phyloP scores from a whole-genome alignment of 345 rosid genomes.

The Citrus unshiu region DNA sequence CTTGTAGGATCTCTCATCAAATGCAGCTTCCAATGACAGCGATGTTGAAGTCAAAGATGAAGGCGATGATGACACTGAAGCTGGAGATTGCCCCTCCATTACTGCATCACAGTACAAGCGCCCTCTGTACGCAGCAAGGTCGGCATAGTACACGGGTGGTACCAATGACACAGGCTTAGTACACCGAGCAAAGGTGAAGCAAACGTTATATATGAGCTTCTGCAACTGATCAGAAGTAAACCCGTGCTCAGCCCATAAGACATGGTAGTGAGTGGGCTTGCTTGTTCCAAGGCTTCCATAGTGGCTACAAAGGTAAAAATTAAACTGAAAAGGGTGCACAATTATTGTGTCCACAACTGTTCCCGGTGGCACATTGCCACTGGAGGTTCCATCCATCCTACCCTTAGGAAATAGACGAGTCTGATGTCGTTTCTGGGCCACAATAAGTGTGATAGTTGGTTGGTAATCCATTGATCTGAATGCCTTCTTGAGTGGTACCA shows the following conservation, averaged over 20 bases:
- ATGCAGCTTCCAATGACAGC: conserved; percentile 28
- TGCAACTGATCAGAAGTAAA: conserved; percentile 65
- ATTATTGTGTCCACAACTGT: conserved; percentile 71
- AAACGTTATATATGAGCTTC: conserved; percentile 67
- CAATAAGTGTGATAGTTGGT: conserved; percentile 66
- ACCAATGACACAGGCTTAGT: conserved; percentile 79
- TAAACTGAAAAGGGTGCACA: conserved; percentile 69
- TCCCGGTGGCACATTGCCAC: conserved; percentile 67
- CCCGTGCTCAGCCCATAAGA: conserved; percentile 63
- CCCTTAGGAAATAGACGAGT: conserved; percentile 63
- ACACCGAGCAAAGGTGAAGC: conserved; percentile 86
- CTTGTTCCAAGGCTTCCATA: conserved; percentile 76
- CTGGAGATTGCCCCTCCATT: conserved; percentile 39
- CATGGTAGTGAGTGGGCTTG: conserved; percentile 80
- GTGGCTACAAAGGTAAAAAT: conserved; percentile 82
- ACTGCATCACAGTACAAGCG: conserved; percentile 62
- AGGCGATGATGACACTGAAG: conserved; percentile 36
- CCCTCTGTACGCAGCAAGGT: conserved; percentile 80
- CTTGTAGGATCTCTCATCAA: conserved; percentile 44
- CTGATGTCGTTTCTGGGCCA: conserved; percentile 78
- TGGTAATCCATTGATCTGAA: conserved; percentile 32
- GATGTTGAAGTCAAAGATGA: conserved; percentile 40
- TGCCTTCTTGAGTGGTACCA: conserved; percentile 45
- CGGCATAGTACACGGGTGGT: conserved; percentile 84
- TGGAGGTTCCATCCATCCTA: conserved; percentile 32